Evolutionary conservation across 139 green algal species (phyloP), one percentile per base, ranked within the genome.

Genomic region (Astrephomene gubernaculifera): DNA sequence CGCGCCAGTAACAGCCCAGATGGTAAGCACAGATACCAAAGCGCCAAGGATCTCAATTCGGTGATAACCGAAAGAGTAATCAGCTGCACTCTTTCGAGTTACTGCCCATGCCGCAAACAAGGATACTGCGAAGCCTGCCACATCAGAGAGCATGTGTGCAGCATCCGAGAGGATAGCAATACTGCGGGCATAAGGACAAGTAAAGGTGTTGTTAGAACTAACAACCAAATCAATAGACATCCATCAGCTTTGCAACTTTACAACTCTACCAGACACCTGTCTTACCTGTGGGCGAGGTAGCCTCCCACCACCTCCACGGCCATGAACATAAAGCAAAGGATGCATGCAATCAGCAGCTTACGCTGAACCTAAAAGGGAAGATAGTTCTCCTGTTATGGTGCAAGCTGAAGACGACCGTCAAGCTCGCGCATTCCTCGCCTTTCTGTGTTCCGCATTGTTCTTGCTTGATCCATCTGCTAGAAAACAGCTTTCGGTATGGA

Each of bases 141-240:
- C 94, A 68, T 99, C 97, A 5, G 95, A 98, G n/a, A 99, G 91
- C 83, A 99, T 94, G 89, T 99, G 96, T 1, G 96, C 96, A 2
- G 97, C 97, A 84, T 99, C 97, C 4, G 97, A 96, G 83, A 99
- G 92, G 86, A 99, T 98, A 63, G 97, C 97, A 29, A 99, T 90
- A 67, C 94, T 98, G 92, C 75, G 85, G 9, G 53, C 8, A 8
- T 33, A 21, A 72, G 38, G 33, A n/a, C n/a, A 17, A 57, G 49
- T 57, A 17, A 57, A 17, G 14, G 49, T 25, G 49, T 57, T 57
- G n/a, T n/a, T n/a, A n/a, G n/a, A n/a, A n/a, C n/a, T n/a, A n/a
- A n/a, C n/a, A n/a, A n/a, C n/a, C n/a, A n/a, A n/a, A n/a, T n/a
- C n/a, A n/a, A n/a, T n/a, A n/a, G n/a, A n/a, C n/a, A n/a, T n/a